A percentile compares a stretch with the other conserved stretches of the same genome.
These are phyloP conservation scores for Avena atlantica DNA, from an alignment of 176 grass and related monocot species.

Conservation along the genomic window DNA sequence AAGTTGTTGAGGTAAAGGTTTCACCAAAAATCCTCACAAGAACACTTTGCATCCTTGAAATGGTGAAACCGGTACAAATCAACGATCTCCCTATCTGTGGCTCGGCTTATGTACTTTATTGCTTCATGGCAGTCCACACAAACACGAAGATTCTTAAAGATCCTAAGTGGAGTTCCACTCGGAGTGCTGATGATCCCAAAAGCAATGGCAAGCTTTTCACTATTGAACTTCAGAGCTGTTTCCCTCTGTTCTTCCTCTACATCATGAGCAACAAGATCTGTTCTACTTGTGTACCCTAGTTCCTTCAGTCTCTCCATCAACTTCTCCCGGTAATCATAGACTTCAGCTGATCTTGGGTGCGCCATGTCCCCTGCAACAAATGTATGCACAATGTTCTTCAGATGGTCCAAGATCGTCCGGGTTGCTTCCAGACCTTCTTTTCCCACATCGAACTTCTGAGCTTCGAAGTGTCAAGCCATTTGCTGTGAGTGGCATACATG, in stretches of 20 bases:
- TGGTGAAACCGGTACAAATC: constrained; percentile 63
- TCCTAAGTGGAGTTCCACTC: constrained; percentile 44
- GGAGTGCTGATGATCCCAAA: constrained; percentile 65
- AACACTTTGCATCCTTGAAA: constrained; percentile 59
- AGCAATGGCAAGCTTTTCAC: constrained; percentile 63
- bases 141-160: constrained; percentile 69
- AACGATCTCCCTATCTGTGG: constrained; percentile 45
- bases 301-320: constrained; percentile 56
- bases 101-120: constrained; percentile 53
- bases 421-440: constrained; percentile 52
- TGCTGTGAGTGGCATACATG: constrained; percentile 61
- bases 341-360: constrained; percentile 49
- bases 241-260: constrained; percentile 67
- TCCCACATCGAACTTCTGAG: constrained; percentile 63
- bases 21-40: constrained; percentile 64
- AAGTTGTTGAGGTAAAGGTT: constrained; percentile 31
- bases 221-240: constrained; percentile 60
- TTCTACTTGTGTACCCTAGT: constrained; percentile 59
- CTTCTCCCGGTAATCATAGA: constrained; percentile 53
- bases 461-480: constrained; percentile 61
- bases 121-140: constrained; percentile 62
- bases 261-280: constrained; percentile 60
- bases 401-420: constrained; percentile 66
- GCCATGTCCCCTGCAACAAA: constrained; percentile 50
- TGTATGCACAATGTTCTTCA: constrained; percentile 54